Base-by-base conservation (phyloP, 2,329 filamentous ascomycete species). In the Ascochyta clinopodiicola region DNA sequence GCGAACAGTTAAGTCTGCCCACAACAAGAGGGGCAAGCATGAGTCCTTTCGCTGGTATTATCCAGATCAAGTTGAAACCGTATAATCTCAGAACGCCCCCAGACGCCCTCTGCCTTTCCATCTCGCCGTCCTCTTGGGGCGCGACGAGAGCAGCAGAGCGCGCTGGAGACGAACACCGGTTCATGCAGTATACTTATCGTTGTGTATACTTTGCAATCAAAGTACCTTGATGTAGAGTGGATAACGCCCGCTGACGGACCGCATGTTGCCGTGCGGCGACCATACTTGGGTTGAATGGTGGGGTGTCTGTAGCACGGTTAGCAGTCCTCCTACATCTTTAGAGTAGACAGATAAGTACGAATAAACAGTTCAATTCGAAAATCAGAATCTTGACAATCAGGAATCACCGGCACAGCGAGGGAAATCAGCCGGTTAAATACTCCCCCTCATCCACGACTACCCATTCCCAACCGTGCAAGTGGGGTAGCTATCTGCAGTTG, bases 11-110 rank as follows among this genome's bases (percentile, higher is more conserved):
- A 74, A 71, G 67, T 42, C 25, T 67, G 61, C 31, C 67, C 67
- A 57, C 29, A 9, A 34, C 17, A 17, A 7, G 31, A 75, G 79
- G 62, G 78, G 80, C 62, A 85, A 85, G 91, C 91, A 96, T 96
- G 92, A 95, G 44, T 96, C 89, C 92, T 96, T 95, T 92, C 92
- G 92, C 92, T 92, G 90, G 91, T 91, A 95, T 95, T 94, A 94
- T 93, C 91, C 90, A 91, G 90, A 93, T 94, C 91, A 94, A 94
- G 90, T 94, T 92, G 81, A 82, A 82, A 88, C 91, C 90, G 91
- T 95, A 89, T 95, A 87, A 87, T 95, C 90, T 94, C 88, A 91
- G 86, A 83, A 80, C 80, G 77, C 79, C 70, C 67, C 68, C 63
- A 67, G 56, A 17, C 17, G 31, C 40, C 36, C 24, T 54, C 46